Percentiles rank a stretch among this genome's conserved stretches.
phyloP scores from a whole-genome alignment of 352 stramenopile species.

The Phytopythium oedochilum region DNA sequence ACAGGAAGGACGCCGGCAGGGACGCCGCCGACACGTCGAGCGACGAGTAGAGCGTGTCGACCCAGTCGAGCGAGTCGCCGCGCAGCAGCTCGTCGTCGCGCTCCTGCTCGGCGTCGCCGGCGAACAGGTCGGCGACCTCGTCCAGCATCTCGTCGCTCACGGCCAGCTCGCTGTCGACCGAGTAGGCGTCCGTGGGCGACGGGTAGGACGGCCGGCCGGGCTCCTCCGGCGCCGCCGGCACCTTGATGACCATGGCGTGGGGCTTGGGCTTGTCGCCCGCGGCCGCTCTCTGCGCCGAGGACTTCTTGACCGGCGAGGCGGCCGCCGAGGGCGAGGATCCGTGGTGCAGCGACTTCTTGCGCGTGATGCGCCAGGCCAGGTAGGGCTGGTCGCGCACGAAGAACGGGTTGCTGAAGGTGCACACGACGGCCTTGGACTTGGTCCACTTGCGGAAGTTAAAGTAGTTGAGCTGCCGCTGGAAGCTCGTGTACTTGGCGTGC shows the following conservation, averaged over 20 bases:
- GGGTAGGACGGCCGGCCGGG: slow-evolving; percentile 17
- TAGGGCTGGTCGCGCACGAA: slow-evolving; percentile 59
- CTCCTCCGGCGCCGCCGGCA: slow-evolving; percentile 13
- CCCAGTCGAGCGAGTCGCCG: slow-evolving; percentile 39
- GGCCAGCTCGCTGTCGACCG: slow-evolving; percentile 15
- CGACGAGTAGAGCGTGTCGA: slow-evolving; percentile 49
- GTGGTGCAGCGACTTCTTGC: slow-evolving; percentile 45
- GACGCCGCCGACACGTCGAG: slow-evolving; percentile 16
- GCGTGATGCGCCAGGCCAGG: slow-evolving; percentile 53
- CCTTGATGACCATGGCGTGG: slow-evolving; percentile 30
- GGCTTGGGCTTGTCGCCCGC: slow-evolving; percentile 1
- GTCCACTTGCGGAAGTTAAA: slow-evolving; percentile 92
- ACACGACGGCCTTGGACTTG: slow-evolving; percentile 73
- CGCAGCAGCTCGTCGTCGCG: slow-evolving; percentile 12
- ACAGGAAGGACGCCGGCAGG: neutral
- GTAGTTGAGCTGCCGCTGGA: slow-evolving; percentile 94
- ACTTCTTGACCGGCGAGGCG: slow-evolving; percentile 9
- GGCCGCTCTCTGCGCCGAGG: neutral
- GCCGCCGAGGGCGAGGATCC: neutral
- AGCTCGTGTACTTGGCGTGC: slow-evolving; percentile 92
- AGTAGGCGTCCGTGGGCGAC: slow-evolving; percentile 34
- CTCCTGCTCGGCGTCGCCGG: neutral
- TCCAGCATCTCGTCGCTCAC: slow-evolving; percentile 17
- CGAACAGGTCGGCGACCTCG: slow-evolving; percentile 19
- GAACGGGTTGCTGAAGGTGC: slow-evolving; percentile 66